A percentile compares a stretch with the other conserved stretches of the same genome.
phyloP scores from a whole-genome alignment of 164 flowering plant species.

The Cinnamomum micranthum region DNA sequence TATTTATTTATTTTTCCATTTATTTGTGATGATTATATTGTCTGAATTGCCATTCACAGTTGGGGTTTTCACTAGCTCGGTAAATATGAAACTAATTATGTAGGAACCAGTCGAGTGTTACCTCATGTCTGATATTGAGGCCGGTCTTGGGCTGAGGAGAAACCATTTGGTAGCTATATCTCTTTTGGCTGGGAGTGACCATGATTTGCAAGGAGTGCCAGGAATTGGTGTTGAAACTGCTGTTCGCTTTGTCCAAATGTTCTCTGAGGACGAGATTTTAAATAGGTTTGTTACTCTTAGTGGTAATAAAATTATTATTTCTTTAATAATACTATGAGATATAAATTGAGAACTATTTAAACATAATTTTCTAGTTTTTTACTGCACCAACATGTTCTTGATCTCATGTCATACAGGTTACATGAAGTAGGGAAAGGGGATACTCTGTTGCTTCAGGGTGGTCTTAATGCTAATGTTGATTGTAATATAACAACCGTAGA shows the following conservation, averaged over 20 bases:
- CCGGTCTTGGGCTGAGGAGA: conserved; percentile 80
- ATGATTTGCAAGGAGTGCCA: conserved; percentile 72
- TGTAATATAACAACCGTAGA: conserved; percentile 11
- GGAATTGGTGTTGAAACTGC: conserved; percentile 85
- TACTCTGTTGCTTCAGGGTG: conserved; percentile 10
- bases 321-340: background rate
- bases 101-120: conserved; percentile 97
- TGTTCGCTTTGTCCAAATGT: conserved; percentile 63
- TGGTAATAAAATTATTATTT: background rate
- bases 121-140: conserved; percentile 73
- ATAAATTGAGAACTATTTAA: background rate
- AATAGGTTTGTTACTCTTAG: conserved; percentile 40
- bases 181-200: conserved; percentile 89
- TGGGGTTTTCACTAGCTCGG: conserved; percentile 7
- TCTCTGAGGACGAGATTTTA: conserved; percentile 66
- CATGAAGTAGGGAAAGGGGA: conserved; percentile 49
- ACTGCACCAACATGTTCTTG: background rate
- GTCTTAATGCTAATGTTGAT: conserved; percentile 17
- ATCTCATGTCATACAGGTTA: conserved; percentile 45
- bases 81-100: conserved; percentile 22
- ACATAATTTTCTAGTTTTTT: background rate
- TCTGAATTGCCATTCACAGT: conserved; percentile 8
- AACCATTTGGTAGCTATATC: conserved; percentile 78
- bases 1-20: background rate
- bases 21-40: background rate